Base-by-base conservation (phyloP, 495 filamentous ascomycete genomes). In the Darksidea phi region DNA sequence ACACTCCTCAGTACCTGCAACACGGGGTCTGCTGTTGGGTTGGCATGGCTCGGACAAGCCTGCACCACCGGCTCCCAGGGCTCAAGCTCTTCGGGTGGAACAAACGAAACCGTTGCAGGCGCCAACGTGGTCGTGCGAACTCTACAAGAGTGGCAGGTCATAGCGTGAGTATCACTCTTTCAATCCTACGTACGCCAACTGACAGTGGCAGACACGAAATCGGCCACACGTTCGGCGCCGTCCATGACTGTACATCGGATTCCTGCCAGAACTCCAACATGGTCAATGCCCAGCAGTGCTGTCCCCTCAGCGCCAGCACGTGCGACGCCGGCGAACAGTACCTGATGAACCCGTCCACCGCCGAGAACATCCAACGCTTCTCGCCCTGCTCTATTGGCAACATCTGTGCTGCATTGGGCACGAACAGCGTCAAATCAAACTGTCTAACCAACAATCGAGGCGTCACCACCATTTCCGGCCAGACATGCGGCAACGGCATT, bases 311-410 rank as follows among this genome's bases (percentile, higher is more conserved):
- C 60, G 46, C 76, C n/a, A 72, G 59, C 32, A 81, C 77, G 1
- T 98, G 94, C 74, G 77, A 93, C 75, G 95, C 94, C 34, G 74
- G 78, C 32, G 86, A 84, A 21, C 71, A 79, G 45, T 98, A 86
- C 73, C 90, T 98, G 72, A 98, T 98, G 94, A 97, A 97, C 70
- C 94, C 94, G 0, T 93, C 87, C 28, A 91, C 94, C 0, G 81
- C 77, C 15, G 70, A 78, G 24, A 79, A 82, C 48, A 89, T 96
- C 71, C 86, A 78, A 1, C 71, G 82, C 23, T 98, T 98, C 73
- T 96, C 92, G 11, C 81, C 84, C 20, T 98, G 94, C 75, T 86
- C 85, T 11, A 80, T 98, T 59, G 94, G 94, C 57, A 97, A 97
- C 68, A 89, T 98, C 63, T 98, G 94, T 74, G 89, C 88, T n/a